phyloP scores from a whole-genome alignment of 2,329 filamentous ascomycete species.

The Exophiala bonariae region DNA sequence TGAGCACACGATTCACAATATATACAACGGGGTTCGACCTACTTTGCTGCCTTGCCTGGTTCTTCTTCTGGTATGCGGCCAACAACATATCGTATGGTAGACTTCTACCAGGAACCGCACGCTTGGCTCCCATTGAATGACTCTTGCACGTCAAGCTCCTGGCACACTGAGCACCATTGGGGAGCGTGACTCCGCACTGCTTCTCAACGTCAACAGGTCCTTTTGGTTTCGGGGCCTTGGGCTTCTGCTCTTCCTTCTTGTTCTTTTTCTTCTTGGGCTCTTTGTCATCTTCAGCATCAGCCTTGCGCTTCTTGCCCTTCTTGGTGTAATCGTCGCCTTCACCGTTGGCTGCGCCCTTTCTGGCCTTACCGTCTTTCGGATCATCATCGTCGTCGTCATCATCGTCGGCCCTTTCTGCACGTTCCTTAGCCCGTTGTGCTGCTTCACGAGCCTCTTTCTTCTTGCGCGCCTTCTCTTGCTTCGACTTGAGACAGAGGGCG shows the following conservation, averaged over 20 bases:
- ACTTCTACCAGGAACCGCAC: slow-evolving; percentile 81
- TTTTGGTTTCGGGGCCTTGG: slow-evolving; percentile 81
- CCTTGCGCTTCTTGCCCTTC: slow-evolving; percentile 32
- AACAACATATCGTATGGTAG: slow-evolving; percentile 91
- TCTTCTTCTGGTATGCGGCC: slow-evolving; percentile 91
- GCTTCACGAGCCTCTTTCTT: slow-evolving; percentile 75
- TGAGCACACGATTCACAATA: slow-evolving; percentile 11
- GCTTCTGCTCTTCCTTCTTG: slow-evolving; percentile 89
- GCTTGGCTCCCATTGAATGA: slow-evolving; percentile 91
- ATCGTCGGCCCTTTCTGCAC: slow-evolving; percentile 46
- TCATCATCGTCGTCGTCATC: slow-evolving; percentile 45
- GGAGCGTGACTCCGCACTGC: slow-evolving; percentile 84
- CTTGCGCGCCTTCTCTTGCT: slow-evolving; percentile 76
- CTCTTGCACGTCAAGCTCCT: slow-evolving; percentile 90
- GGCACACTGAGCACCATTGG: slow-evolving; percentile 84
- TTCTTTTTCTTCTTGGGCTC: slow-evolving; percentile 88
- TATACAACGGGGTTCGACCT: slow-evolving; percentile 48
- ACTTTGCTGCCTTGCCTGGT: slow-evolving; percentile 97
- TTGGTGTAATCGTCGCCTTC: slow-evolving; percentile 24
- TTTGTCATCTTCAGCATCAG: slow-evolving; percentile 52
- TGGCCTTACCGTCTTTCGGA: slow-evolving; percentile 54
- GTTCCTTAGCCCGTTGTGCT: slow-evolving; percentile 60
- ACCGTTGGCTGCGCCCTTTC: slow-evolving; percentile 17
- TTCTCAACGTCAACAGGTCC: slow-evolving; percentile 91
- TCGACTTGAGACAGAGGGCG: slow-evolving; percentile 77